Evolutionary conservation across 176 grass and related monocot species (phyloP), one percentile per base, ranked within the genome.

Genomic region (Secale cereale): DNA sequence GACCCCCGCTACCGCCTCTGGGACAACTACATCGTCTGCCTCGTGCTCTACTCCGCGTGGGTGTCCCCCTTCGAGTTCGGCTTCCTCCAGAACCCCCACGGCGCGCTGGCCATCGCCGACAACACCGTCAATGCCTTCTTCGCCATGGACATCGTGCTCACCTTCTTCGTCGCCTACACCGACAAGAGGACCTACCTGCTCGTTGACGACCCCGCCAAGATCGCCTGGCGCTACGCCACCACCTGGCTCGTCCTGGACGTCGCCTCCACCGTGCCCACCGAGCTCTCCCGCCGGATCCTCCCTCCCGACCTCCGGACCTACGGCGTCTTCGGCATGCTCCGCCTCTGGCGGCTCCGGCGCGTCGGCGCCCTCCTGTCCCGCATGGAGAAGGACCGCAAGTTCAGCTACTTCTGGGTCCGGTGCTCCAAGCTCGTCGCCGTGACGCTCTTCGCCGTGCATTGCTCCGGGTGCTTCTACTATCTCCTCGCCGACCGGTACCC

Each of bases 401-500:
- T 91, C 37, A 93, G 85, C 54, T 98, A 98, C 91, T 98, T 95
- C 65, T 93, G 89, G 93, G 91, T 98, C 0, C 91, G 91, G 19
- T 95, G 89, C 69, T 65, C 40, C 1, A 89, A 90, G 78, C 93
- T 95, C 37, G 29, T 95, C 26, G 72, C 72, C 92, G 91, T 98
- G 23, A 98, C 96, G 1, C 43, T 98, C 19, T 98, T 95, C 83
- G 91, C 93, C 10, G 89, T 94, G 40, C 96, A 98, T 54, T 86
- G 80, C 84, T 90, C 93, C 10, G 96, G 81, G 10, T 98, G 96
- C 89, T 89, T 95, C 87, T 90, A 94, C 89, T 98, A 94, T 83
- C 91, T 98, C 59, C 76, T 98, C 8, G 91, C 96, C 40, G 91
- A 95, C 78, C 45, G 91, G 82, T 89, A 90, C 83, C 89, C 74